These are phyloP conservation scores for Dendrobium nobile DNA, from an alignment of 106 monocot genomes.

Conservation along the genomic window DNA sequence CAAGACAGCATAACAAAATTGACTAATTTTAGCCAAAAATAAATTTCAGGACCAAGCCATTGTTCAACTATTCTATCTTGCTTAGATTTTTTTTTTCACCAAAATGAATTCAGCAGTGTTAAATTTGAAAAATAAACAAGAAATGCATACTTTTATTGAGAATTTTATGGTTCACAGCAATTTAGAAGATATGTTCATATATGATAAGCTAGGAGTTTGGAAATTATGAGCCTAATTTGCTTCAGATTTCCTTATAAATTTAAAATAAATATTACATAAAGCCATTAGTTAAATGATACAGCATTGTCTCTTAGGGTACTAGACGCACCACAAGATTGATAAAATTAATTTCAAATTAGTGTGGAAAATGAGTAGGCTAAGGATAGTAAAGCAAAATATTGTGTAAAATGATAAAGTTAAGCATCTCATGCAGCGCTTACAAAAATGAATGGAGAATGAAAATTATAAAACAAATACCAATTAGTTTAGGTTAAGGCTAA, in stretches of 20 bases:
- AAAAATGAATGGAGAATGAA: neutral
- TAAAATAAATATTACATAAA: neutral
- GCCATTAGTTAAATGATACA: neutral
- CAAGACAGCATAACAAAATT: neutral
- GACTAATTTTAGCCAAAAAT: neutral
- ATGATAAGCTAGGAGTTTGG: neutral
- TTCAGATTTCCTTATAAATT: neutral
- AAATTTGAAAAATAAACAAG: neutral
- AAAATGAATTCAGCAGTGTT: neutral
- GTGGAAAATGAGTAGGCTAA: neutral
- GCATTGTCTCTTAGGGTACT: neutral
- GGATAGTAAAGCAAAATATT: neutral
- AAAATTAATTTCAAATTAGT: neutral
- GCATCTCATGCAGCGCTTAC: neutral
- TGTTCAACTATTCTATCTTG: neutral
- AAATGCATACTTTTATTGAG: neutral
- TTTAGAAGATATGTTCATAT: neutral
- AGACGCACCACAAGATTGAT: neutral
- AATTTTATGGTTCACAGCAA: neutral
- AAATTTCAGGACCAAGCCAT: neutral
- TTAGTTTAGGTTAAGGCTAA: neutral
- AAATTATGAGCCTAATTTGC: neutral
- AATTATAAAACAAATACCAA: neutral
- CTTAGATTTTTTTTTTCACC: neutral
- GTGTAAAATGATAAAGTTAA: neutral